phyloP scores from a whole-genome alignment of 768 basidiomycete species.

The Ephemerocybe angulata region DNA sequence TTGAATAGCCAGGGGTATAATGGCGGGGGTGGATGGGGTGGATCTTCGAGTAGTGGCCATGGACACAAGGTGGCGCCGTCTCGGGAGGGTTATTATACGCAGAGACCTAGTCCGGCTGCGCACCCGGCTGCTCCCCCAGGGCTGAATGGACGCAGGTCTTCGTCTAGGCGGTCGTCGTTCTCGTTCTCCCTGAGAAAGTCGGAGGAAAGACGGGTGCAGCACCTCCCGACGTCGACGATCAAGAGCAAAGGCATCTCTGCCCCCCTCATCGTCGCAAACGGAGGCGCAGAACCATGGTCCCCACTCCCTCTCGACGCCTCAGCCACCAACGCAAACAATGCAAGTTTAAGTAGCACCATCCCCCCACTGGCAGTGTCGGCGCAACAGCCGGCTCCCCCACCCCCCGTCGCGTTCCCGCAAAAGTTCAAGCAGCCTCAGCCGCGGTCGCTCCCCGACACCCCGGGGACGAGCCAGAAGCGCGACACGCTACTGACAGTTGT shows the following conservation, averaged over 20 bases:
- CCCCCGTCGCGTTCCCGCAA: not conserved
- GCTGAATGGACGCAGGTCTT: not conserved
- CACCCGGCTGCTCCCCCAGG: not conserved
- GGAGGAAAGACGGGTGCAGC: slow-evolving; percentile 6
- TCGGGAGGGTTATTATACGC: not conserved
- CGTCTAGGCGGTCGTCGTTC: not conserved
- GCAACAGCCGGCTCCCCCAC: not conserved
- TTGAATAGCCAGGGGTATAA: not conserved
- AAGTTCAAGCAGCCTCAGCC: slow-evolving; percentile 2
- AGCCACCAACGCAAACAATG: not conserved
- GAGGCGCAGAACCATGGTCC: slow-evolving; percentile 7
- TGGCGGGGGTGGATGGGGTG: no score
- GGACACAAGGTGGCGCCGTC: no score
- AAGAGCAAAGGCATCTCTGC: slow-evolving; percentile 6
- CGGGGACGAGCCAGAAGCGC: slow-evolving; percentile 1
- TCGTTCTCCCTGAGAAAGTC: not conserved
- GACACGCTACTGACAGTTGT: not conserved
- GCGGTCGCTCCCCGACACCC: not conserved
- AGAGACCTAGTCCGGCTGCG: not conserved
- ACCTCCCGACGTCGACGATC: not conserved
- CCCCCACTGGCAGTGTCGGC: no score
- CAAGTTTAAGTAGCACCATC: no score
- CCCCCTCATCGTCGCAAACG: slow-evolving; percentile 6
- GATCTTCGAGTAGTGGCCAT: no score
- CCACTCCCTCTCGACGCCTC: not conserved